phyloP scores from a whole-genome alignment of 2,329 filamentous ascomycete species.

The Cadophora sp. region DNA sequence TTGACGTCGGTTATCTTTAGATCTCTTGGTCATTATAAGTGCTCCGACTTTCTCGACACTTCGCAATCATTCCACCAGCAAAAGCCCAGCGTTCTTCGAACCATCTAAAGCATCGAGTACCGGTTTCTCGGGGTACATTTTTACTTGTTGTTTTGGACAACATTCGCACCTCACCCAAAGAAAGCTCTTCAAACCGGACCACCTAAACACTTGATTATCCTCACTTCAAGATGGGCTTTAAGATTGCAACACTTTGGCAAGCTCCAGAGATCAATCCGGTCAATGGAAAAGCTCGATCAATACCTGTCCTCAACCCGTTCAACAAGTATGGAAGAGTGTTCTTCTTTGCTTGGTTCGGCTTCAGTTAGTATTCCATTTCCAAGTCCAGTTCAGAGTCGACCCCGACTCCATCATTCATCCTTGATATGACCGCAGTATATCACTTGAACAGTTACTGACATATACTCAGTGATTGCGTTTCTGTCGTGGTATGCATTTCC shows the following conservation, averaged over 20 bases:
- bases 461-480: constrained; percentile 71
- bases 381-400: background rate
- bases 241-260: constrained; percentile 38
- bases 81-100: background rate
- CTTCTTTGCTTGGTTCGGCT: constrained; percentile 82
- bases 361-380: constrained; percentile 26
- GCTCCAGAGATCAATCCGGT: constrained; percentile 67
- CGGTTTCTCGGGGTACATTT: background rate
- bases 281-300: constrained; percentile 81
- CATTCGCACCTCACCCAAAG: background rate
- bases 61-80: constrained; percentile 9
- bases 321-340: constrained; percentile 86
- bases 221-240: constrained; percentile 36
- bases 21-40: constrained; percentile 31
- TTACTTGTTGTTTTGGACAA: background rate
- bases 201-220: background rate
- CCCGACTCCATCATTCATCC: background rate
- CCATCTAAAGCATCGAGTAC: background rate
- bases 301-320: constrained; percentile 80
- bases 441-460: constrained; percentile 1
- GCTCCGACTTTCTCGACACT: constrained; percentile 6
- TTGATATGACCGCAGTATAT: background rate
- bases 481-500: constrained; percentile 95
- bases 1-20: constrained; percentile 33
- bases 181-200: background rate